Evolutionary conservation across 1,139 yeast genomes (phyloP).

Genomic region (Hansenula anomala): DNA sequence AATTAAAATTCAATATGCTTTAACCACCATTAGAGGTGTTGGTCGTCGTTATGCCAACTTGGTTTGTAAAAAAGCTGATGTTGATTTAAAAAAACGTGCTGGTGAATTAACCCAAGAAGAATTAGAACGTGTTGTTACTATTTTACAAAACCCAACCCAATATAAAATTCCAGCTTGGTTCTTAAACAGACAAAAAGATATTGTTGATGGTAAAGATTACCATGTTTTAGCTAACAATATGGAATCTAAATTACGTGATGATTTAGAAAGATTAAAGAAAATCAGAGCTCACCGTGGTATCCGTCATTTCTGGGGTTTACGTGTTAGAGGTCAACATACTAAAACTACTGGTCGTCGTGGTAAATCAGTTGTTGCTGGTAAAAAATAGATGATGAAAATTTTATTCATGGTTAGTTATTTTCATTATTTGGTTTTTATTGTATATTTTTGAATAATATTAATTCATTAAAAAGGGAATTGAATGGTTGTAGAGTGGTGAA

Average conservation of each 20-base stretch:
- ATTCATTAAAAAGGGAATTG: not conserved
- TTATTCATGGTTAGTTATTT: not conserved
- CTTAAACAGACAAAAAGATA: conserved; percentile 99
- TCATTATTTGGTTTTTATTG: conserved; percentile 2
- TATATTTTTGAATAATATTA: conserved; percentile 2
- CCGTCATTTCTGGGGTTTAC: conserved; percentile 99
- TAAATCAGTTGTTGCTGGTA: conserved; percentile 20
- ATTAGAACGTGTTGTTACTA: conserved; percentile 99
- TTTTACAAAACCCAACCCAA: conserved; percentile 99
- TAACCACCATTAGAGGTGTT: conserved; percentile 99
- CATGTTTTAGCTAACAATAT: conserved; percentile 98
- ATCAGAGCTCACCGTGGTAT: conserved; percentile 99
- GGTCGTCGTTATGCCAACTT: conserved; percentile 99
- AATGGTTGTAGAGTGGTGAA: not conserved
- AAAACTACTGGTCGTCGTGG: conserved; percentile 98
- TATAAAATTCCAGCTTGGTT: conserved; percentile 99
- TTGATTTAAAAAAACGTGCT: conserved; percentile 97
- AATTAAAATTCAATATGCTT: conserved; percentile 99
- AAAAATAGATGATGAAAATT: conserved; percentile 6
- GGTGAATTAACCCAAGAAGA: conserved; percentile 99
- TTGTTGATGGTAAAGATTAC: conserved; percentile 98
- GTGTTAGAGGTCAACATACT: conserved; percentile 99
- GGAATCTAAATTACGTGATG: conserved; percentile 99
- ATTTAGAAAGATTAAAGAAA: conserved; percentile 99
- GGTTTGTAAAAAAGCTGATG: conserved; percentile 99